These are phyloP conservation scores for Alternaria sp. DNA, from an alignment of 2,329 filamentous ascomycete genomes.

Conservation along the genomic window DNA sequence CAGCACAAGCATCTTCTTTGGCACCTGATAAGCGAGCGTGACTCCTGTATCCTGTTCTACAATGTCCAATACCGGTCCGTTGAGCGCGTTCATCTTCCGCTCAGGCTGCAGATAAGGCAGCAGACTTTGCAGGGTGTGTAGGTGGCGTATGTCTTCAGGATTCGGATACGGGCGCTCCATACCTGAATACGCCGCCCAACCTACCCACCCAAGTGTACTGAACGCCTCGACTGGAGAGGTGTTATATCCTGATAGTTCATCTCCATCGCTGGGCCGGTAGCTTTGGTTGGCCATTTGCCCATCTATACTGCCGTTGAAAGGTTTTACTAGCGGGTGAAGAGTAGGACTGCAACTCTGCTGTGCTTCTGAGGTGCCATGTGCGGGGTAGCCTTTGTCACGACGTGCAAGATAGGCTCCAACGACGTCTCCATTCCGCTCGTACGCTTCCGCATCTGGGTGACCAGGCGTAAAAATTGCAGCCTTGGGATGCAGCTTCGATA, in stretches of 20 bases:
- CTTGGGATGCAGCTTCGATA: neutral
- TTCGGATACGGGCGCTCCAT: constrained; percentile 14
- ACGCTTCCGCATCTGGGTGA: neutral
- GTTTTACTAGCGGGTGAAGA: neutral
- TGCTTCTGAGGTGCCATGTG: neutral
- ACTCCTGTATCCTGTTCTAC: constrained; percentile 14
- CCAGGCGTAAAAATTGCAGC: neutral
- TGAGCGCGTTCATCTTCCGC: constrained; percentile 14
- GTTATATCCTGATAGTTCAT: neutral
- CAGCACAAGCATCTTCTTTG: constrained; percentile 28
- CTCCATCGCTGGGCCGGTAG: neutral
- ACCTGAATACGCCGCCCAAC: neutral
- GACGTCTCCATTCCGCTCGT: constrained; percentile 7
- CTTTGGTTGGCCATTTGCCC: neutral
- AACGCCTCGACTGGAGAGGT: neutral
- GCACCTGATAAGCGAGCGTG: constrained; percentile 7
- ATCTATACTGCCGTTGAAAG: neutral
- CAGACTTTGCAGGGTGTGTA: constrained; percentile 19
- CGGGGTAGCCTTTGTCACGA: neutral
- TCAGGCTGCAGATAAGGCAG: constrained; percentile 23
- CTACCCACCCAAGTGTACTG: neutral
- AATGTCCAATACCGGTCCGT: constrained; percentile 17
- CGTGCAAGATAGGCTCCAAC: constrained; percentile 18
- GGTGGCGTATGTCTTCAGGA: constrained; percentile 27
- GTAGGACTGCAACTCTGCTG: neutral